phyloP scores from a whole-genome alignment of 345 rosid species.

The Rubroshorea leprosula region DNA sequence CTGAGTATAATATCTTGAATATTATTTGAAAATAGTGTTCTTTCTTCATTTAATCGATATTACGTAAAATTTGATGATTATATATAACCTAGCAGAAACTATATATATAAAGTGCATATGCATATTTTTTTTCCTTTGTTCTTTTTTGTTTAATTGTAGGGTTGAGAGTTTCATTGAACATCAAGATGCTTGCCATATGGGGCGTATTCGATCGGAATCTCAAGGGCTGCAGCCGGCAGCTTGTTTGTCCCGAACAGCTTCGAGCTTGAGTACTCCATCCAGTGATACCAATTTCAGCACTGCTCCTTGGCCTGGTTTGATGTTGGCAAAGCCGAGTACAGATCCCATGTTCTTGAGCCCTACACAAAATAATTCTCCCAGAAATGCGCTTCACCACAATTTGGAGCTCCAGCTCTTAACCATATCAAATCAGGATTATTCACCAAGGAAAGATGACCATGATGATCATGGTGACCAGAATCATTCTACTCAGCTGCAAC shows the following conservation, averaged over 20 bases:
- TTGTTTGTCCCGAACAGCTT: constrained; percentile 55
- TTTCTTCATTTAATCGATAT: background rate
- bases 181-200: constrained; percentile 78
- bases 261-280: constrained; percentile 61
- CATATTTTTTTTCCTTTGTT: too few species aligned
- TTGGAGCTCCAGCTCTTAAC: constrained; percentile 64
- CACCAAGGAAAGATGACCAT: too few species aligned
- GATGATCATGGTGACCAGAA: too few species aligned
- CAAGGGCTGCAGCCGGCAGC: constrained; percentile 35
- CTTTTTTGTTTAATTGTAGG: constrained; percentile 37
- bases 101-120: too few species aligned
- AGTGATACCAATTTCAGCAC: constrained; percentile 46
- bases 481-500: constrained; percentile 51
- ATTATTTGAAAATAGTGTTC: too few species aligned
- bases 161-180: constrained; percentile 99
- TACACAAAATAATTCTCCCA: constrained; percentile 16
- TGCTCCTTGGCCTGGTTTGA: constrained; percentile 34
- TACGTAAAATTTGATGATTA: too few species aligned
- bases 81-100: too few species aligned
- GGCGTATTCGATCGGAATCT: constrained; percentile 37
- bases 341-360: constrained; percentile 28
- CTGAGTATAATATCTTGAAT: too few species aligned
- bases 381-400: constrained; percentile 31
- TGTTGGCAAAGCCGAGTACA: constrained; percentile 24
- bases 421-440: too few species aligned